Evolutionary conservation across 1,139 yeast genomes (phyloP), one percentile per base, ranked within the genome.

Genomic region (Candida sp.): DNA sequence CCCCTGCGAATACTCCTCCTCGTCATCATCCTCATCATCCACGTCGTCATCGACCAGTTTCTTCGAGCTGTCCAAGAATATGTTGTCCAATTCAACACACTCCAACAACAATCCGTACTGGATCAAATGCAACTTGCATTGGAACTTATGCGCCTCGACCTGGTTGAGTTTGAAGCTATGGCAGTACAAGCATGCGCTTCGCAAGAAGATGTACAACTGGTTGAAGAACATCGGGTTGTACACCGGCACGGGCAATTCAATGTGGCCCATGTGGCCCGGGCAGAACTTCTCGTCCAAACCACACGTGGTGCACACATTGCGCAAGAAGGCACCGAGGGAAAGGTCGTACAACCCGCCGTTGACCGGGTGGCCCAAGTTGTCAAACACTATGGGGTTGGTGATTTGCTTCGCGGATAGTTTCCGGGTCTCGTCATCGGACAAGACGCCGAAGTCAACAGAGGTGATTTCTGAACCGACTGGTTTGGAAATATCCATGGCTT

Each of bases 251-350:
- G 99, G 99, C 59, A 96, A 81, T 68, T 94, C 98, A 54, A 96
- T 92, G 70, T 96, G 99, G 53, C 99, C 99, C 73, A 91, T 92
- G 70, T 96, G 99, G 37, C 99, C 99, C 3, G 98, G 98, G 74
- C 99, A 96, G 63, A 84, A 88, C 65, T 90, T 85, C 61, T 94
- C 98, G 67, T 92, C 97, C 56, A 94, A 78, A 28, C 98, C 98
- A 82, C 99, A 96, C 2, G 99, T 94, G 30, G 96, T 81, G 82
- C 99, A 93, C 49, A 90, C 78, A 67, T 93, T 90, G 67, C 88
- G 81, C 57, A 91, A 77, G 65, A 92, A 94, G 1, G 99, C 99
- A 60, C 99, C 99, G 47, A 96, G 77, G 25, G 97, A 86, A 58
- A 93, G 81, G 72, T 96, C 99, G 63, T 96, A 96, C 44, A 96